phyloP scores from a whole-genome alignment of 176 grass and related monocot species.

The Aegilops umbellulata region DNA sequence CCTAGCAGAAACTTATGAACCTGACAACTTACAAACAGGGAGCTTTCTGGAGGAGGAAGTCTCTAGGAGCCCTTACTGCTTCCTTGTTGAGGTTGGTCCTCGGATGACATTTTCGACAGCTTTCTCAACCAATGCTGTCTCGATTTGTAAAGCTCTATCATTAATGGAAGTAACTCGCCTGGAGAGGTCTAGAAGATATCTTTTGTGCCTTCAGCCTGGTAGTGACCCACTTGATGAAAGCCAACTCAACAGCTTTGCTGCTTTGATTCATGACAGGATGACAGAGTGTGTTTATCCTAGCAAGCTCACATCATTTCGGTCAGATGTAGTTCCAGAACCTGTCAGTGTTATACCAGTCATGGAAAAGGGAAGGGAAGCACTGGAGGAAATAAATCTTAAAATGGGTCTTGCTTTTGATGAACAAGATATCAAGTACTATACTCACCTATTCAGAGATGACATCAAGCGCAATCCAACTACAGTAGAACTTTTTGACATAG shows the following conservation, averaged over 20 bases:
- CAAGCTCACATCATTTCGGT: slow-evolving; percentile 61
- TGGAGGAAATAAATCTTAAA: slow-evolving; percentile 88
- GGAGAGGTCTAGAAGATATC: slow-evolving; percentile 82
- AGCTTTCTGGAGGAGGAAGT: slow-evolving; percentile 70
- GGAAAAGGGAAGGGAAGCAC: slow-evolving; percentile 69
- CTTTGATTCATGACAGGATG: slow-evolving; percentile 90
- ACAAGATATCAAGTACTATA: slow-evolving; percentile 91
- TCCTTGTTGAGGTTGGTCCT: slow-evolving; percentile 77
- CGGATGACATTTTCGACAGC: slow-evolving; percentile 88
- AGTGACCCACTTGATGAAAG: slow-evolving; percentile 46
- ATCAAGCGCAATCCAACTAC: slow-evolving; percentile 82
- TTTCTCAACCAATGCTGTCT: slow-evolving; percentile 84
- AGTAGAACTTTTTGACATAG: slow-evolving; percentile 91
- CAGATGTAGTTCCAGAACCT: slow-evolving; percentile 57
- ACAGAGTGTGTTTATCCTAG: slow-evolving; percentile 78
- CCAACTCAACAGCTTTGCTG: slow-evolving; percentile 59
- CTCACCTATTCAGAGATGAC: slow-evolving; percentile 74
- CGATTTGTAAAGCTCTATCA: slow-evolving; percentile 72
- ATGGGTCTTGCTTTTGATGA: slow-evolving; percentile 96
- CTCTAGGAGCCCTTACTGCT: slow-evolving; percentile 10
- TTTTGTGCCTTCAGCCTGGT: slow-evolving; percentile 56
- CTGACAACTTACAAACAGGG: slow-evolving; percentile 54
- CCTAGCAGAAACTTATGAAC: slow-evolving; percentile 81
- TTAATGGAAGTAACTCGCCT: slow-evolving; percentile 71
- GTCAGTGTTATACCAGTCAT: slow-evolving; percentile 65